Percentiles rank a stretch among this genome's conserved stretches.
Evolutionary conservation across 192 early-diverging fungal species (phyloP).

Genomic region (Rhizophagus clarus): DNA sequence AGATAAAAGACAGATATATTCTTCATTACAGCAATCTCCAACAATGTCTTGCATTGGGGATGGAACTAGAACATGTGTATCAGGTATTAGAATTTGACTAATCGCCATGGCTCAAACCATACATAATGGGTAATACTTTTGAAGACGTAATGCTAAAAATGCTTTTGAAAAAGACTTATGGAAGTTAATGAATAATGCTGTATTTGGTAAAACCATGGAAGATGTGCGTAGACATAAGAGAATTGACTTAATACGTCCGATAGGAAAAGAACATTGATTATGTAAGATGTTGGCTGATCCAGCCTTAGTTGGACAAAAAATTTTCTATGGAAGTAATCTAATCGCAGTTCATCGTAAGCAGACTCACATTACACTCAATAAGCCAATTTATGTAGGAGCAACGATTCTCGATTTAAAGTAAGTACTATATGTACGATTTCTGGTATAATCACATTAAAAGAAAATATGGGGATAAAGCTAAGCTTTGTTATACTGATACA

Average conservation of each 20-base stretch:
- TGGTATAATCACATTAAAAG: background rate
- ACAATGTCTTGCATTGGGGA: background rate
- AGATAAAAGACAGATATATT: conserved; percentile 14
- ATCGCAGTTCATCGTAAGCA: background rate
- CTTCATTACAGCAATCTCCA: conserved; percentile 24
- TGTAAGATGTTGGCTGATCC: background rate
- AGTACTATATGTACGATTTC: background rate
- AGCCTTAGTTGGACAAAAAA: background rate
- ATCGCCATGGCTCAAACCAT: background rate
- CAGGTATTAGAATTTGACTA: conserved; percentile 13
- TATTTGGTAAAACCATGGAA: conserved; percentile 29
- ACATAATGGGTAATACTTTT: conserved; percentile 12
- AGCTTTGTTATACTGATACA: conserved; percentile 5
- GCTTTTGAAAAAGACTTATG: conserved; percentile 25
- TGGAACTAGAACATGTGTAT: conserved; percentile 19
- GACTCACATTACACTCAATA: no score
- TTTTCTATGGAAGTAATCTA: conserved; percentile 5
- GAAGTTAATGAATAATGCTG: conserved; percentile 31
- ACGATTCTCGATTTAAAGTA: no score
- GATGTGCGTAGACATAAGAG: conserved; percentile 1
- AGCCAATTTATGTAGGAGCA: no score
- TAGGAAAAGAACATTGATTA: background rate
- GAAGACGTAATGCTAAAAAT: conserved; percentile 28
- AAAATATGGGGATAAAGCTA: background rate
- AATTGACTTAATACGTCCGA: background rate